Evolutionary conservation across 495 filamentous ascomycete species (phyloP), one percentile per base, ranked within the genome.

Genomic region (Penicillium paxilli): DNA sequence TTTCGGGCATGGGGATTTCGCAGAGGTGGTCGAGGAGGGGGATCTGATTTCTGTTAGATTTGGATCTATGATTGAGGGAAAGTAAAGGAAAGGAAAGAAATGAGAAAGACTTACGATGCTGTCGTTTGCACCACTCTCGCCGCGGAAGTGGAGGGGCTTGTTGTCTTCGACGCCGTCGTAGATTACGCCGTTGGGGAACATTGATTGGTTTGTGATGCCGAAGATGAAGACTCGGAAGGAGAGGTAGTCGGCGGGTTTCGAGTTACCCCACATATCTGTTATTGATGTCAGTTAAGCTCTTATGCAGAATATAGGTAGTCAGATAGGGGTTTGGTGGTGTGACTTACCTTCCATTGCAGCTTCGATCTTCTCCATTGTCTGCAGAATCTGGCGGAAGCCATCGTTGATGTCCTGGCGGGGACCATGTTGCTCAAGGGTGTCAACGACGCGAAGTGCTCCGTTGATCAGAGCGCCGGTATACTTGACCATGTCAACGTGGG

Each of bases 141-240:
- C 92, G 5, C 92, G 85, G 76, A 94, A 96, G 50, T 73, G 81
- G 49, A 89, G 66, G 0, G 85, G 87, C 52, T 87, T 80, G 59
- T 79, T 71, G 32, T 88, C 83, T 44, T 85, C 85, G 26, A 91
- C 78, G 19, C 89, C 90, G 65, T 93, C 87, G 70, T 96, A 96
- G 49, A 94, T 68, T 3, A 96, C 92, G 2, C 92, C 92, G 44
- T 88, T 75, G 2, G 92, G 92, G 67, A 96, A 96, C 92, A 96
- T 96, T 41, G 81, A 84, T 67, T 96, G 92, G 6, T 80, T 85
- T 2, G 86, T 90, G 60, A 96, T 95, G 45, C 92, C 92, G 59
- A 95, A 96, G 70, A 96, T 96, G 73, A 96, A 96, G 26, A 91
- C 92, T 10, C 92, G 85, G 80, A 94, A 96, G 45, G 79, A 85